Percentiles rank a stretch among this genome's conserved stretches.
phyloP scores from a whole-genome alignment of 2,329 filamentous ascomycete genomes.

The Pseudocercospora musae region DNA sequence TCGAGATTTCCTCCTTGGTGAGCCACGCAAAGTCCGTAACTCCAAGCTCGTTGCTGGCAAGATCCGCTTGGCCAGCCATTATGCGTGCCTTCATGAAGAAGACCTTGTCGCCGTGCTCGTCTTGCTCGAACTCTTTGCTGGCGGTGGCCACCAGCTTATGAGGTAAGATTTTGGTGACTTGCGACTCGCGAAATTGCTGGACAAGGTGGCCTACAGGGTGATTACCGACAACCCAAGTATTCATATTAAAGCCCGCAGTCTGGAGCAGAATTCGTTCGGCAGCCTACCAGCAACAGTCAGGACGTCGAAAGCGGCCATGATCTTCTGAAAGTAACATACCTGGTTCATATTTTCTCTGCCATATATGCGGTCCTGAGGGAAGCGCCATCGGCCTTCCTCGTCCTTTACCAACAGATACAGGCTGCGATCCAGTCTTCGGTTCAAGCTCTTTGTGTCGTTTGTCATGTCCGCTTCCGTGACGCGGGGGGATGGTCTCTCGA shows the following conservation, averaged over 20 bases:
- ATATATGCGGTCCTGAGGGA: constrained; percentile 69
- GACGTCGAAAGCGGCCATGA: neutral
- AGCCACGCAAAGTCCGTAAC: constrained; percentile 88
- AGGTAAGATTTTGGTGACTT: constrained; percentile 27
- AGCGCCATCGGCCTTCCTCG: constrained; percentile 70
- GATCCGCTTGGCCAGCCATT: constrained; percentile 90
- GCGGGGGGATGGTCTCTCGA: constrained; percentile 68
- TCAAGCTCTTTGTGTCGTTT: constrained; percentile 72
- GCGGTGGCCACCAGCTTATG: constrained; percentile 29
- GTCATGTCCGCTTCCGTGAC: constrained; percentile 73
- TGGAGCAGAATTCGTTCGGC: constrained; percentile 75
- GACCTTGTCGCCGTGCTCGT: constrained; percentile 69
- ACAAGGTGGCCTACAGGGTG: constrained; percentile 80
- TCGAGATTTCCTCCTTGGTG: constrained; percentile 78
- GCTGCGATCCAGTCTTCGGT: constrained; percentile 74
- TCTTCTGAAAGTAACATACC: constrained; percentile 52
- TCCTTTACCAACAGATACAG: constrained; percentile 83
- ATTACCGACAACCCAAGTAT: constrained; percentile 94
- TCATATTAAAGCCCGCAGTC: constrained; percentile 89
- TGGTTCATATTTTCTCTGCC: constrained; percentile 75
- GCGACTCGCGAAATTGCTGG: constrained; percentile 48
- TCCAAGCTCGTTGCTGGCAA: constrained; percentile 67
- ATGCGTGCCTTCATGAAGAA: constrained; percentile 97
- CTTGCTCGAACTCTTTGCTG: constrained; percentile 31
- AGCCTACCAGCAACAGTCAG: constrained; percentile 53